Evolutionary conservation across 192 early-diverging fungal species (phyloP), one percentile per base, ranked within the genome.

Genomic region (Rhizophlyctis rosea): DNA sequence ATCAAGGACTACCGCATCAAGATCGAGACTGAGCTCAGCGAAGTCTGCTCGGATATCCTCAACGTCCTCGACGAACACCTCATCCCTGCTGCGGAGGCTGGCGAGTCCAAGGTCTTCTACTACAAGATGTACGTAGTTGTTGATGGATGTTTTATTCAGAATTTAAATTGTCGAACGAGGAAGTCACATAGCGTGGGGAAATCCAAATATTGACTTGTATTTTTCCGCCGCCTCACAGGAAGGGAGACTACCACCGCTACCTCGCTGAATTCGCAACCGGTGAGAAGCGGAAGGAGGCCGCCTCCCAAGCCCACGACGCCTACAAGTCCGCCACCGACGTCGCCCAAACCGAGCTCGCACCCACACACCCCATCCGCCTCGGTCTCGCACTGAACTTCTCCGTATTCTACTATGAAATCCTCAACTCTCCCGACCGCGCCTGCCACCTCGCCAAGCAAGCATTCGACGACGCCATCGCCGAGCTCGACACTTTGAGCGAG

Each of bases 41-140:
- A 94, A 54, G 92, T 98, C 54, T 99, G 96, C 87, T 77, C 86
- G 51, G 96, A 99, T 78, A 95, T 99, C 62, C 86, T 99, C 29
- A 64, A 77, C 31, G 96, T 99, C 44, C 81, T 99, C 54, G 86
- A 85, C 68, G 85, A 95, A 31, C 85, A 95, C 81, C 79, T 98
- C 65, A 92, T 99, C 66, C 90, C 91, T 64, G 78, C 85, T 64
- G 91, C 93, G 59, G 89, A 89, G 73, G 86, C 91, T 78, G 89
- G 92, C 71, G 96, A 99, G 83, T 97, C 96, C 69, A 95, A 93
- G 84, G 94, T 99, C 75, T 99, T 99, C 83, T 99, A 96, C 87
- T 95, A 90, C 88, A 98, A 98, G 88, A 97, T 99, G 96, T 89
- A 70, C 70, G 83, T 77, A 9, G 29, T 34, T 33, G 23, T 27